Evolutionary conservation across 352 stramenopile species (phyloP).

Genomic region (Phytophthora sp.): DNA sequence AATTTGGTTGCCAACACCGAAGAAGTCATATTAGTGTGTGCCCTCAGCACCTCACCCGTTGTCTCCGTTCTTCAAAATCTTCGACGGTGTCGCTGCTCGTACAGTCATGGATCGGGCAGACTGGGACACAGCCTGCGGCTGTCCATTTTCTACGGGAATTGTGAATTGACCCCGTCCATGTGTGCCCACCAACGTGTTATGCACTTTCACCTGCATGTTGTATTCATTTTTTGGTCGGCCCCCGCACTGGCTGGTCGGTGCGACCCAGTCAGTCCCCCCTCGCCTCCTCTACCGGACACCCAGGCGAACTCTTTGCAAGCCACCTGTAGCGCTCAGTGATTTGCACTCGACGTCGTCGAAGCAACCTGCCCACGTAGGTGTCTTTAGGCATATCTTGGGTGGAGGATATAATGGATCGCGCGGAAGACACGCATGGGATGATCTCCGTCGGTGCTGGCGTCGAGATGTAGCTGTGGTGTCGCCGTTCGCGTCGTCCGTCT

Average conservation of each 20-base stretch:
- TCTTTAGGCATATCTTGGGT: too few species aligned
- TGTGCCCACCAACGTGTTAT: conserved; percentile 2
- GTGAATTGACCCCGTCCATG: background rate
- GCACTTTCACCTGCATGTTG: background rate
- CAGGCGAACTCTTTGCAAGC: background rate
- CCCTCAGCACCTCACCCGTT: too few species aligned
- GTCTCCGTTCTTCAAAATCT: too few species aligned
- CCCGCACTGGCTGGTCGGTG: background rate
- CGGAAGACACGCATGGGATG: too few species aligned
- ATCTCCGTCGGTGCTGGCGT: too few species aligned
- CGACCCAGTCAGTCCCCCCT: too few species aligned
- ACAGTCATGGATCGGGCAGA: background rate
- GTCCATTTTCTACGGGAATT: conserved; percentile 13
- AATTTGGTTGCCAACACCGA: too few species aligned
- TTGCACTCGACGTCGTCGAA: background rate
- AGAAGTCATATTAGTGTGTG: too few species aligned
- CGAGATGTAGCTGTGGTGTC: too few species aligned
- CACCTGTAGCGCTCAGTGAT: background rate
- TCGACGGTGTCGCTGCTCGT: conserved; percentile 2
- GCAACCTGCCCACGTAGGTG: background rate
- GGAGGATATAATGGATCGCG: too few species aligned
- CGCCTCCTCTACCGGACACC: background rate
- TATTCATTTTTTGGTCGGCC: background rate
- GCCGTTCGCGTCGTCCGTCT: background rate
- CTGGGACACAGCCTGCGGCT: conserved; percentile 1